A percentile compares a stretch with the other conserved stretches of the same genome.
Evolutionary conservation across 495 filamentous ascomycete species (phyloP).

Genomic region (Clavariopsis aquatica): DNA sequence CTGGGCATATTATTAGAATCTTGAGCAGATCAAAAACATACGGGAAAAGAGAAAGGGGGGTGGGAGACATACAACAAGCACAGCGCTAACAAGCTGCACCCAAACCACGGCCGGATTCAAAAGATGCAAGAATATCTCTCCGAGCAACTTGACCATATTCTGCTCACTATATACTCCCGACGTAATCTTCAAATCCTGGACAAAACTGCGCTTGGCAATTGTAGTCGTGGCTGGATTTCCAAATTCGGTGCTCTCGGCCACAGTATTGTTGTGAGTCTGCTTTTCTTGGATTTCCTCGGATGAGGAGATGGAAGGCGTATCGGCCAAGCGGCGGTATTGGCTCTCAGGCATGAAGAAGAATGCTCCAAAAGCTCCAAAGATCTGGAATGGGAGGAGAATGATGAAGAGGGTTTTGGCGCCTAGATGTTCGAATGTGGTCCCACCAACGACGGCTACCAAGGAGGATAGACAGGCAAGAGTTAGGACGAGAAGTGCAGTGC

Average conservation of each 20-base stretch:
- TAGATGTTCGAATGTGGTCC: slow-evolving; percentile 20
- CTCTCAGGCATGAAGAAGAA: slow-evolving; percentile 24
- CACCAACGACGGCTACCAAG: slow-evolving; percentile 19
- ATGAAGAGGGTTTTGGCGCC: slow-evolving; percentile 21
- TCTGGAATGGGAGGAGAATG: slow-evolving; percentile 22
- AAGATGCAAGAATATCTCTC: slow-evolving; percentile 22
- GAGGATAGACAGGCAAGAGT: slow-evolving; percentile 19
- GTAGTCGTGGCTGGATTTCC: background rate
- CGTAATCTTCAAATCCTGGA: slow-evolving; percentile 6
- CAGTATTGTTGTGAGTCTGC: background rate
- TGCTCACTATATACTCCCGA: slow-evolving; percentile 5
- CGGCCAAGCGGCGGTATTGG: background rate
- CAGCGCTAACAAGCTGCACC: slow-evolving; percentile 25
- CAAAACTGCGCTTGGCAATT: slow-evolving; percentile 10
- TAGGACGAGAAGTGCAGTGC: slow-evolving; percentile 21
- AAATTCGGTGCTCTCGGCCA: background rate
- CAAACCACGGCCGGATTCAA: slow-evolving; percentile 23
- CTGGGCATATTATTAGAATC: background rate
- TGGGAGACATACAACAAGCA: slow-evolving; percentile 18
- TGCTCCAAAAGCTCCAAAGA: slow-evolving; percentile 14
- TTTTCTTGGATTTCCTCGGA: slow-evolving; percentile 16
- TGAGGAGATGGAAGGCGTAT: background rate
- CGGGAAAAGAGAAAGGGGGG: background rate
- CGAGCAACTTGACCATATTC: slow-evolving; percentile 13
- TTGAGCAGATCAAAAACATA: background rate